These are phyloP conservation scores for Canariomyces notabilis DNA, from an alignment of 2,329 filamentous ascomycete genomes.

Conservation along the genomic window DNA sequence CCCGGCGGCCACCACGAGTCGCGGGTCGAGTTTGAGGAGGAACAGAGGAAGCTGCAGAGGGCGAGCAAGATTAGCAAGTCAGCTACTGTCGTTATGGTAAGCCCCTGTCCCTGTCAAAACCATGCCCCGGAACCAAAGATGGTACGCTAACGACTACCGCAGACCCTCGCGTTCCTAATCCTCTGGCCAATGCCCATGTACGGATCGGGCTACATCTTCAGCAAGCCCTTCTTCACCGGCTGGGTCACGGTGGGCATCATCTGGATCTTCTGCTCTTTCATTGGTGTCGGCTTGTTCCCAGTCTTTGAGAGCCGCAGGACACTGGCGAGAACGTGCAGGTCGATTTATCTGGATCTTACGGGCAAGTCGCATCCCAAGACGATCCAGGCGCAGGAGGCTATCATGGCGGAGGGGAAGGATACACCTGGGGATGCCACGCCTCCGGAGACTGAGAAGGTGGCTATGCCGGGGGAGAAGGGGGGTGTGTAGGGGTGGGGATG, in stretches of 20 bases:
- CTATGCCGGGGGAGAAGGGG: not conserved
- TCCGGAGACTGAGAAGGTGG: slow-evolving; percentile 24
- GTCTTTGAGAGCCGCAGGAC: slow-evolving; percentile 72
- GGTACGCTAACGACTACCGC: slow-evolving; percentile 15
- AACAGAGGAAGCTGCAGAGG: slow-evolving; percentile 32
- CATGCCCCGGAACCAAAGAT: too few relatives aligned
- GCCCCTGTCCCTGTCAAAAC: slow-evolving; percentile 8
- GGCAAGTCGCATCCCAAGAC: slow-evolving; percentile 35
- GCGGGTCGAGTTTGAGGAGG: slow-evolving; percentile 36
- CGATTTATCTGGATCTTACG: slow-evolving; percentile 57
- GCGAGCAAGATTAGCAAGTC: slow-evolving; percentile 33
- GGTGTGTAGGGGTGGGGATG: not conserved
- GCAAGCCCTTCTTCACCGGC: slow-evolving; percentile 74
- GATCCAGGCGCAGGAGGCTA: slow-evolving; percentile 27
- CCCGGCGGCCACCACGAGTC: slow-evolving; percentile 41
- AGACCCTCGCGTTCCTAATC: slow-evolving; percentile 65
- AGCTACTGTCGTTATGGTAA: slow-evolving; percentile 30
- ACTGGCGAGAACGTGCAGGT: slow-evolving; percentile 54
- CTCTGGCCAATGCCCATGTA: slow-evolving; percentile 95
- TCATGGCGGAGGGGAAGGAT: slow-evolving; percentile 15
- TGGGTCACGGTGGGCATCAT: slow-evolving; percentile 74
- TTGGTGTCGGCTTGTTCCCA: slow-evolving; percentile 75
- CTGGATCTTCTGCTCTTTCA: slow-evolving; percentile 70
- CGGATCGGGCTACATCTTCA: slow-evolving; percentile 74
- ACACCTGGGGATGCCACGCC: slow-evolving; percentile 25